Conservation (phyloP, 176 grass and related monocot species). For the Metroxylon sagu region DNA sequence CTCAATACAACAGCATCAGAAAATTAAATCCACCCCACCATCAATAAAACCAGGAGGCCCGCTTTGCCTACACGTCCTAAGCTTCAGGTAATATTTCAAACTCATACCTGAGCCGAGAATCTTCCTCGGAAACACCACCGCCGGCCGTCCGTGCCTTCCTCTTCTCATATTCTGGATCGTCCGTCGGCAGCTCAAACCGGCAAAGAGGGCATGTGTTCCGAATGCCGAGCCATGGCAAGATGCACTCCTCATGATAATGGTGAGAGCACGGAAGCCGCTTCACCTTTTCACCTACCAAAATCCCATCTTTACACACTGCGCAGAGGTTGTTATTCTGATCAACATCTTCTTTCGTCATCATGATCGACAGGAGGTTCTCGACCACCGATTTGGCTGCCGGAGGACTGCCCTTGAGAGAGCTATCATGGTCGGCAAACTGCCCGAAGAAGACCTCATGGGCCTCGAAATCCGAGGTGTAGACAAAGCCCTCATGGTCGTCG, state of each 20-base stretch:
- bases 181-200: conserved; percentile 67
- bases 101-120: too few relatives aligned
- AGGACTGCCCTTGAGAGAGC: conserved; percentile 37
- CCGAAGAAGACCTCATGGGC: conserved; percentile 56
- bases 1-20: too few relatives aligned
- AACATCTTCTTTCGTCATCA: conserved; percentile 27
- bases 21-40: too few relatives aligned
- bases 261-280: conserved; percentile 62
- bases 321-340: conserved; percentile 30
- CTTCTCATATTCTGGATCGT: conserved; percentile 63
- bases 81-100: too few relatives aligned
- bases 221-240: conserved; percentile 70
- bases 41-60: too few relatives aligned
- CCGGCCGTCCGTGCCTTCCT: conserved; percentile 30
- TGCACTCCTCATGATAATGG: conserved; percentile 65
- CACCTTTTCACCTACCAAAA: conserved; percentile 39
- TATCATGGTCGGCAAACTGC: conserved; percentile 44
- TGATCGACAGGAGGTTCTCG: conserved; percentile 56
- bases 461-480: conserved; percentile 11
- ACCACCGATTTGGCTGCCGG: conserved; percentile 49
- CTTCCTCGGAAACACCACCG: background rate
- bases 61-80: too few relatives aligned
- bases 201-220: conserved; percentile 87
- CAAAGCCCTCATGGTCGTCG: conserved; percentile 26
- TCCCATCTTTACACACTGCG: conserved; percentile 74